Base-by-base conservation (phyloP, 805 yeast genomes). In the Barnettozyma wickerhamii region DNA sequence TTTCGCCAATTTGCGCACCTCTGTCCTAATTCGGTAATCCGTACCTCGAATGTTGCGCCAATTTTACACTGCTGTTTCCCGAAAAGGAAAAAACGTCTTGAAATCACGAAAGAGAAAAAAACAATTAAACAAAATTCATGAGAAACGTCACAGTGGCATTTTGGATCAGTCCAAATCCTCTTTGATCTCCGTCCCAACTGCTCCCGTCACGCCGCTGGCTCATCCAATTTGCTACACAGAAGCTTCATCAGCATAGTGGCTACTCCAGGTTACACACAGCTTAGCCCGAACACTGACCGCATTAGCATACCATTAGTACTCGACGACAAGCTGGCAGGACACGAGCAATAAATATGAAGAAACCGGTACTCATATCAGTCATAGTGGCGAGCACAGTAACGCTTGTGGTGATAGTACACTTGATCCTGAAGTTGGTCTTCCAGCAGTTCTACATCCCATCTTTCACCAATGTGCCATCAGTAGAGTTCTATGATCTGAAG, bases 401-500 rank as follows among this genome's bases (percentile, higher is more conserved):
- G 4, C 10, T 47, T 1, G 7, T 55, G 5, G 26, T 53, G 10
- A 21, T 53, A 4, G 27, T 46, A 19, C 50, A 52, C 33, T 19
- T 52, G 10, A 21, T 43, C 6, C 18, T 46, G 13, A 42, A 41
- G 13, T 13, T 42, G 1, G 10, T 47, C 6, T 33, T 52, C 13
- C 30, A 36, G 2, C 43, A 43, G 7, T 38, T 51, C 2, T 66
- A 65, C 40, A 56, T 54, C n/a, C 73, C 73, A 7, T 57, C 61
- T 38, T 59, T 68, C 30, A 46, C 51, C 12, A 51, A 54, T 23
- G 52, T 55, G 6, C 66, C 67, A 7, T 56, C 48, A 26, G 86
- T 85, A 13, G 80, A 75, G 47, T 85, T 74, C 56, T 88, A 78
- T 59, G 98, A 90, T 60, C 66, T 90, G 52, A 72, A 69, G 20